Evolutionary conservation across 2,329 filamentous ascomycete species (phyloP).

Genomic region (Cadophora gregata): DNA sequence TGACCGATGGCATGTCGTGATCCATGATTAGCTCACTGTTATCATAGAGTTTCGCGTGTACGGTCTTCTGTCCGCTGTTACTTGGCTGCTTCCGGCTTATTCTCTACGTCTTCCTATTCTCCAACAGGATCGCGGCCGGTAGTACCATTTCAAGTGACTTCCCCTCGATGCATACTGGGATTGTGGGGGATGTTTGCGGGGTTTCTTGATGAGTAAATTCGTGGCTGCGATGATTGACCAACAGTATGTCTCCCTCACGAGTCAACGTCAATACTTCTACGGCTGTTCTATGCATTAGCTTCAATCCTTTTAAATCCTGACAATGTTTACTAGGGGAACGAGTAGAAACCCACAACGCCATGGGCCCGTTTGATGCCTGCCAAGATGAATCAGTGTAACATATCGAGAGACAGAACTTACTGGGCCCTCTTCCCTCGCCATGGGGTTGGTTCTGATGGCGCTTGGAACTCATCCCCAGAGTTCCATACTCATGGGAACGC

Average conservation of each 20-base stretch:
- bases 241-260: not conserved
- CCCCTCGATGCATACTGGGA: constrained; percentile 1
- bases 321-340: not conserved
- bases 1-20: not conserved
- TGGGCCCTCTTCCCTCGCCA: not conserved
- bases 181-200: not conserved
- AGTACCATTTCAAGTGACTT: not conserved
- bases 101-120: not conserved
- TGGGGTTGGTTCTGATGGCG: not conserved
- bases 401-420: not conserved
- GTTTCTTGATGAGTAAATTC: not conserved
- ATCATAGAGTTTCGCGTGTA: not conserved
- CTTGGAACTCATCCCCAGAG: constrained; percentile 1
- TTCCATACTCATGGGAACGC: not conserved
- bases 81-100: constrained; percentile 15
- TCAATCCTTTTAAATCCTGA: not conserved
- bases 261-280: not conserved
- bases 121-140: too few species aligned
- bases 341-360: not conserved
- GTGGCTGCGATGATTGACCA: not conserved
- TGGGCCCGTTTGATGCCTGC: constrained; percentile 3
- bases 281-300: not conserved
- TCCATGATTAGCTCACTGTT: constrained; percentile 1
- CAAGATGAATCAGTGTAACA: not conserved
- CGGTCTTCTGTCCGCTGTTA: not conserved